Evolutionary conservation across 371 early-diverging fungal species (phyloP).

Genomic region (Lichtheimia corymbifera): DNA sequence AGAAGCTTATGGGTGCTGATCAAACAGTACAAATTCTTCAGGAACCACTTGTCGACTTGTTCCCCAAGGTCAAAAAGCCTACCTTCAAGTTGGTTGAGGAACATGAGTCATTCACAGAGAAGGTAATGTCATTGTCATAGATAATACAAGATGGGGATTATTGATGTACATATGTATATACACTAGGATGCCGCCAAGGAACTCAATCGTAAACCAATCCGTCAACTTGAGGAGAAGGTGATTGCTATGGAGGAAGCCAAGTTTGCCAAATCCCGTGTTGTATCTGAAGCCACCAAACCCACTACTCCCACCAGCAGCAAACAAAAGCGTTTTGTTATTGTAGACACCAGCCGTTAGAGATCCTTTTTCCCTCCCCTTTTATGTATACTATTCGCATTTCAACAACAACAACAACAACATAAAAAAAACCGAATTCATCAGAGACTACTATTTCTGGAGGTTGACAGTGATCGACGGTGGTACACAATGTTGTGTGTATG

Average conservation of each 20-base stretch:
- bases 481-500: too few relatives aligned
- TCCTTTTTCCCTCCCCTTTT: too few relatives aligned
- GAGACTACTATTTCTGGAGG: too few relatives aligned
- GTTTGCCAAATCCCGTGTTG: slow-evolving; percentile 21
- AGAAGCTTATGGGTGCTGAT: slow-evolving; percentile 74
- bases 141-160: background rate
- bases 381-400: too few relatives aligned
- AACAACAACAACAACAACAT: too few relatives aligned
- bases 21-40: slow-evolving; percentile 20
- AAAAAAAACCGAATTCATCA: too few relatives aligned
- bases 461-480: too few relatives aligned
- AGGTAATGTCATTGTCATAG: slow-evolving; percentile 25
- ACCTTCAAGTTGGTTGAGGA: slow-evolving; percentile 81
- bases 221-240: slow-evolving; percentile 56
- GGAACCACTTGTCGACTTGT: slow-evolving; percentile 67
- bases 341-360: slow-evolving; percentile 42
- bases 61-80: slow-evolving; percentile 74
- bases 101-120: slow-evolving; percentile 66
- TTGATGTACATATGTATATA: background rate
- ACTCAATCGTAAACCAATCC: slow-evolving; percentile 74
- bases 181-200: slow-evolving; percentile 78
- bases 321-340: slow-evolving; percentile 37
- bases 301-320: slow-evolving; percentile 20
- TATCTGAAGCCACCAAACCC: slow-evolving; percentile 1
- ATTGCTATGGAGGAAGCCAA: slow-evolving; percentile 44